These are phyloP conservation scores for Magnaporthiopsis rhizophila DNA, from an alignment of 2,329 filamentous ascomycete genomes.

Conservation along the genomic window DNA sequence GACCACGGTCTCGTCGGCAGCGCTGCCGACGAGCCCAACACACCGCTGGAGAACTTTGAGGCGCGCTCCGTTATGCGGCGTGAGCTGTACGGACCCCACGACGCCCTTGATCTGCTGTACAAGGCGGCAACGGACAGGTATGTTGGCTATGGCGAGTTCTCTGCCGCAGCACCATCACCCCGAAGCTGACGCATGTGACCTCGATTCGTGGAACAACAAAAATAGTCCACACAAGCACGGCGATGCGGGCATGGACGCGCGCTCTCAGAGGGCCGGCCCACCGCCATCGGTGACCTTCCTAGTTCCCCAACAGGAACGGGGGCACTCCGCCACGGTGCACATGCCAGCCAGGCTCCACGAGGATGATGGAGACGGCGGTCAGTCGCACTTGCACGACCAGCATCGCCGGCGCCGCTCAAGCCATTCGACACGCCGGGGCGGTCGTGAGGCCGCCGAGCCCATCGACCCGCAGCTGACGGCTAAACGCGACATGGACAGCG, in stretches of 20 bases:
- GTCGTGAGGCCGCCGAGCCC: constrained; percentile 23
- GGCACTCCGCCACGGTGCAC: neutral
- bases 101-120: constrained; percentile 84
- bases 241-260: neutral
- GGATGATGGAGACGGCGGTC: neutral
- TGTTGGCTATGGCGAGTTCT: constrained; percentile 9
- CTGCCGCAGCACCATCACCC: neutral
- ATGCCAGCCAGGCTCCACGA: neutral
- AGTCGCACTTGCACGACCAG: neutral
- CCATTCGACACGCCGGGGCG: neutral
- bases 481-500: constrained; percentile 34
- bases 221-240: constrained; percentile 7
- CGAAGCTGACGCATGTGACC: neutral
- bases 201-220: neutral
- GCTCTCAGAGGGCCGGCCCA: neutral
- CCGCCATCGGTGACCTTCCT: neutral
- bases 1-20: constrained; percentile 13
- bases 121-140: constrained; percentile 66
- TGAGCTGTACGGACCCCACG: constrained; percentile 83
- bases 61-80: constrained; percentile 56
- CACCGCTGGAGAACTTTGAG: constrained; percentile 56
- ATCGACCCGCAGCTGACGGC: constrained; percentile 38
- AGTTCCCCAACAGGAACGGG: neutral
- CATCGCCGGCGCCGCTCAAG: neutral
- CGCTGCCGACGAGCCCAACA: constrained; percentile 46